A percentile compares a stretch with the other conserved stretches of the same genome.
Evolutionary conservation across 2,329 filamentous ascomycete species (phyloP).

Genomic region (Diplodia seriata): DNA sequence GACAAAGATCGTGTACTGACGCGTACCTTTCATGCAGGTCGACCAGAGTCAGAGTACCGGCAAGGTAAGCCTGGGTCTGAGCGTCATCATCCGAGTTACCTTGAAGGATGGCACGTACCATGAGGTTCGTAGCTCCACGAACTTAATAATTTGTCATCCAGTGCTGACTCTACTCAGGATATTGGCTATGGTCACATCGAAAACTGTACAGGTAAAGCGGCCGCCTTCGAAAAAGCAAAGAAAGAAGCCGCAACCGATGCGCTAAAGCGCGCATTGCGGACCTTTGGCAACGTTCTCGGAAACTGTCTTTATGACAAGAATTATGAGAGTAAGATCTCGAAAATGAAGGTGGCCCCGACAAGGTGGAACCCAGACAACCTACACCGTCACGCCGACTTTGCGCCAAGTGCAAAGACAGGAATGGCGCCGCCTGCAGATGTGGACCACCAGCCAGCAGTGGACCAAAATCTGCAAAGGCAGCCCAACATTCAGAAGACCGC

Average conservation of each 20-base stretch:
- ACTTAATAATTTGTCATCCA: not conserved
- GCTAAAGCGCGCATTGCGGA: constrained; percentile 85
- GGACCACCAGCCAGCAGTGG: constrained; percentile 34
- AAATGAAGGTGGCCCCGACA: constrained; percentile 79
- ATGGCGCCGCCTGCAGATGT: constrained; percentile 35
- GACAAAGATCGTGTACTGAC: constrained; percentile 35
- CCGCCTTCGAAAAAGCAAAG: constrained; percentile 97
- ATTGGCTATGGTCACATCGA: constrained; percentile 97
- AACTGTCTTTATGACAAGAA: constrained; percentile 99
- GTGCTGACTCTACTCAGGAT: constrained; percentile 60
- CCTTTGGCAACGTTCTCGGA: constrained; percentile 95
- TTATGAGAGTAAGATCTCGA: constrained; percentile 87
- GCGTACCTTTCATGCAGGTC: constrained; percentile 53
- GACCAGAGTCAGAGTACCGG: constrained; percentile 81
- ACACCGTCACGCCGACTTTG: constrained; percentile 80
- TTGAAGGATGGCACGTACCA: constrained; percentile 94
- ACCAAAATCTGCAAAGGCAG: constrained; percentile 39
- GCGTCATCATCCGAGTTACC: constrained; percentile 88
- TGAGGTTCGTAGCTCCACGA: constrained; percentile 61
- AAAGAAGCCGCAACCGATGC: constrained; percentile 97
- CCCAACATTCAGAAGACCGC: constrained; percentile 44
- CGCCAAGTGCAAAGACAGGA: constrained; percentile 55
- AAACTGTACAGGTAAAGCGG: constrained; percentile 93
- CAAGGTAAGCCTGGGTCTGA: constrained; percentile 83
- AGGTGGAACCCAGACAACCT: constrained; percentile 82